Conservation (phyloP, 2,329 filamentous ascomycete genomes). For the Colletotrichum echinochloae region DNA sequence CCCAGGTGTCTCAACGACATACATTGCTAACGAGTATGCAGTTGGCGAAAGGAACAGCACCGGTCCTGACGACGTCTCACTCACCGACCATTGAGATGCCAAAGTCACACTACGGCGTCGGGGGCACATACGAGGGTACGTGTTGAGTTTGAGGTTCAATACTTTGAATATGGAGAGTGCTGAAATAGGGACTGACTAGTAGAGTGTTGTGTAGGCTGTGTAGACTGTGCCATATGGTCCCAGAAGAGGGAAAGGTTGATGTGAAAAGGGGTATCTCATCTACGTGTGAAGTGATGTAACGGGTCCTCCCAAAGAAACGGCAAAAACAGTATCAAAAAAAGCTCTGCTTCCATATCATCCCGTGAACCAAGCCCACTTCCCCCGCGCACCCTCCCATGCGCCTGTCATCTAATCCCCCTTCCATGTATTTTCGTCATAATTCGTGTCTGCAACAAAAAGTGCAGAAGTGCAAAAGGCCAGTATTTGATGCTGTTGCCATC, state of each 20-base stretch:
- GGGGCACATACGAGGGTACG: slow-evolving; percentile 12
- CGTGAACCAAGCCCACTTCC: background rate
- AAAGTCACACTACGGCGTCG: background rate
- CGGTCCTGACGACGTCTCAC: slow-evolving; percentile 57
- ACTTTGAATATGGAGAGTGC: slow-evolving; percentile 10
- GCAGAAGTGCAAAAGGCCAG: background rate
- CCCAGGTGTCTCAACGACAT: background rate
- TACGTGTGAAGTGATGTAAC: slow-evolving; percentile 48
- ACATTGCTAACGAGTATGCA: slow-evolving; percentile 49
- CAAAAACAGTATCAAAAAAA: background rate
- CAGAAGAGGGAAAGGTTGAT: slow-evolving; percentile 40
- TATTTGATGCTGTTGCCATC: background rate
- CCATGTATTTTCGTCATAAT: background rate
- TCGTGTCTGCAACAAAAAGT: background rate
- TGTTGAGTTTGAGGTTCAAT: background rate
- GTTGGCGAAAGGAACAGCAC: slow-evolving; percentile 69
- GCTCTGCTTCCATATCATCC: background rate
- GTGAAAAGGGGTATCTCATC: slow-evolving; percentile 56
- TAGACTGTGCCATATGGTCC: slow-evolving; percentile 2
- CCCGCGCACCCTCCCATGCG: background rate
- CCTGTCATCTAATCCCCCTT: background rate
- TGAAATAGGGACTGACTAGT: slow-evolving; percentile 7
- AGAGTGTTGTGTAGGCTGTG: slow-evolving; percentile 16
- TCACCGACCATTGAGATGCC: slow-evolving; percentile 48
- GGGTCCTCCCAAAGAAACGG: slow-evolving; percentile 26